Base-by-base conservation (phyloP, 257 asterid species). In the Ehretia macrophylla region DNA sequence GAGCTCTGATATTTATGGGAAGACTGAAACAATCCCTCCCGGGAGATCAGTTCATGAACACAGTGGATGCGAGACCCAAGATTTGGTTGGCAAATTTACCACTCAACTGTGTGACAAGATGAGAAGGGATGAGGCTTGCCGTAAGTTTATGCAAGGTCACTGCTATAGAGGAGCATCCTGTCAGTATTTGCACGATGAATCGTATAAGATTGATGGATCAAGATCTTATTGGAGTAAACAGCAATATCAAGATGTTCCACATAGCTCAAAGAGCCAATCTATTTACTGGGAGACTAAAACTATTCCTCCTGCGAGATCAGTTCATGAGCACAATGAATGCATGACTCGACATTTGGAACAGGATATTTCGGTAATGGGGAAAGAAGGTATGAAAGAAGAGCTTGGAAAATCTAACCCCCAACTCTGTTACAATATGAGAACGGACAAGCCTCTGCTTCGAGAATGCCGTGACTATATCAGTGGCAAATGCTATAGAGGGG, bases 401-500 rank as follows among this genome's bases (percentile, higher is more conserved):
- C 63, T 64, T 42, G 71, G 44, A 67, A 79, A 64, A 52, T 55
- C 79, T 56, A 38, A 68, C 22, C 37, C 65, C 14, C 60, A 32
- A 37, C 60, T 27, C 4, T 6, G 79, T 44, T 84, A 82, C 72
- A 80, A 74, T 66, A 55, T 47, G 69, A 80, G 75, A 76, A 55
- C 79, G 60, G 90, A 76, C 52, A 85, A 77, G 69, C n/a, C n/a
- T n/a, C n/a, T n/a, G n/a, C n/a, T n/a, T n/a, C n/a, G n/a, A n/a
- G 73, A 67, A 64, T 63, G 68, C 84, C 82, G 79, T 66, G 79
- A 79, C 76, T 85, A 84, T 77, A 68, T 62, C 51, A 78, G 75
- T 63, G 98, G 96, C 40, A 91, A 69, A 77, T 91, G 98, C 67
- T 79, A 91, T 70, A 89, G 89, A 67, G 98, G 96, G 53, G 72